phyloP scores from a whole-genome alignment of 2,329 filamentous ascomycete genomes.

The Paecilomyces fulvus region DNA sequence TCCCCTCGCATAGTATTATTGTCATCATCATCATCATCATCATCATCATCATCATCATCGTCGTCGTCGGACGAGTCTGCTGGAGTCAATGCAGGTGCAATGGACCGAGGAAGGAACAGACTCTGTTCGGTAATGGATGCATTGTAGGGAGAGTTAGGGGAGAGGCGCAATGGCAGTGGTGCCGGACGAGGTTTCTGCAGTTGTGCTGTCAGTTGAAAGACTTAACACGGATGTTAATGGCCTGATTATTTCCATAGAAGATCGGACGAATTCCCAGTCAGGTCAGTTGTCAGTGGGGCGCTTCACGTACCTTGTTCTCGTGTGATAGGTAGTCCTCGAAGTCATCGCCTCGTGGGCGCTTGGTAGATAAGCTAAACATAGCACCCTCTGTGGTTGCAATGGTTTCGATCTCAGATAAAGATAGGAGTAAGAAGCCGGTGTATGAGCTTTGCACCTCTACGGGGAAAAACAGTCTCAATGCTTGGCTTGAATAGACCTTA shows the following conservation, averaged over 20 bases:
- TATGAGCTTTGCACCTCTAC: not conserved
- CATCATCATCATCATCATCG: too few species aligned
- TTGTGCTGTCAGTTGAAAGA: slow-evolving; percentile 5
- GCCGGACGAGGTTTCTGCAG: slow-evolving; percentile 21
- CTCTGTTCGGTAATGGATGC: slow-evolving; percentile 9
- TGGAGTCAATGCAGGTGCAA: slow-evolving; percentile 24
- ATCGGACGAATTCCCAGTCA: not conserved
- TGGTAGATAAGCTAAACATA: slow-evolving; percentile 17
- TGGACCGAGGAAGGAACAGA: slow-evolving; percentile 9
- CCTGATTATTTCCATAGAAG: not conserved
- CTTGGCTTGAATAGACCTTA: not conserved
- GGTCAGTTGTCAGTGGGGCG: not conserved
- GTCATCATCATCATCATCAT: too few species aligned
- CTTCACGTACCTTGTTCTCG: slow-evolving; percentile 18
- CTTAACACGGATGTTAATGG: not conserved
- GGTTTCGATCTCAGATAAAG: not conserved
- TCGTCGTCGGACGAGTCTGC: slow-evolving; percentile 30
- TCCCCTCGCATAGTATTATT: slow-evolving; percentile 5
- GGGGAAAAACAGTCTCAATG: not conserved
- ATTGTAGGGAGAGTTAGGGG: slow-evolving; percentile 14
- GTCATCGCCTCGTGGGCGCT: slow-evolving; percentile 37
- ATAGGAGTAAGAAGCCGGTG: not conserved
- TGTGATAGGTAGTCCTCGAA: slow-evolving; percentile 42
- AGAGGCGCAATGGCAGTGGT: slow-evolving; percentile 21
- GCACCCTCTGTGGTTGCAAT: slow-evolving; percentile 1